Base-by-base conservation (phyloP, 2,329 filamentous ascomycete species). In the Sporothrix globosa region DNA sequence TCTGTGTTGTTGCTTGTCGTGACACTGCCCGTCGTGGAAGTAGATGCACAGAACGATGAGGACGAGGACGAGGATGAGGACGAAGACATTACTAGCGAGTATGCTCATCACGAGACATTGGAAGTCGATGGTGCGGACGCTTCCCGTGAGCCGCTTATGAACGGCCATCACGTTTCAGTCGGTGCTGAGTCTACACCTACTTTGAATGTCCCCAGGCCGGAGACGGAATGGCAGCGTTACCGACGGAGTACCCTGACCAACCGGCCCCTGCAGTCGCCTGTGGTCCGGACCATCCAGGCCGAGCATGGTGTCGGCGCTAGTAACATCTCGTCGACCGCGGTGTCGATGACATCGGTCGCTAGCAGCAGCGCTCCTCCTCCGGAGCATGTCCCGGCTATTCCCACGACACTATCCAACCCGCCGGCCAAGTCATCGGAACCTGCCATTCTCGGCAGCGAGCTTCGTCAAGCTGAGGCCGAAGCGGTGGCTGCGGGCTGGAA, bases 1-100 rank as follows among this genome's bases (percentile, higher is more conserved):
- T 96, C 91, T 75, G 93, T 99, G 50, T 92, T 99, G 73, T 81
- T 98, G 2, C 84, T 99, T 4, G 95, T 95, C 0, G 88, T 96
- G 61, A 99, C 96, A 0, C 80, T 99, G 4, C 96, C 96, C 0
- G 93, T 99, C 0, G 92, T 97, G 6, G 95, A 98, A 76, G 87
- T 87, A 0, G 86, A 87, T 54, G 80, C 83, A 19, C 83, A 86
- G 9, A 86, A 88, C 14, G 80, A 83, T 3, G 80, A 80, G 5
- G 78, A 78, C 0, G 82, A 84, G 4, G 78, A 81, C 4, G 34
- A 80, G 1, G 79, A 81, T 3, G 34, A 80, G 1, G 79, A 83
- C 24, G 76, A 75, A 48, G 73, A 73, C 30, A 75, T 72, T 3
- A 56, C 30, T 41, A 17, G 60, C 34, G 58, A 41, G 14, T 11